Evolutionary conservation across 768 basidiomycete species (phyloP).

Genomic region (Leccinum rimulosum): DNA sequence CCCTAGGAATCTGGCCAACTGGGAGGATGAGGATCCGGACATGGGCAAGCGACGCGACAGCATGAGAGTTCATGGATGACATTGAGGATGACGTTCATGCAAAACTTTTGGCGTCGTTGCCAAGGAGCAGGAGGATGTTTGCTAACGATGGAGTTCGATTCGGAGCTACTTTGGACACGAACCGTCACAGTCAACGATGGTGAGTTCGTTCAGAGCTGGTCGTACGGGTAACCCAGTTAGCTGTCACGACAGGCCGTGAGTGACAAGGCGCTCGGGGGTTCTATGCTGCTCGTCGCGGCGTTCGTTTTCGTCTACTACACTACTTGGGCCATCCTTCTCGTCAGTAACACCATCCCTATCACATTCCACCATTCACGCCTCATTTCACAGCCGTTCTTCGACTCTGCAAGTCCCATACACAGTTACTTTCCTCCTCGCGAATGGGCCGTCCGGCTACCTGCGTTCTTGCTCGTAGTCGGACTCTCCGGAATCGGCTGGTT

Average conservation of each 20-base stretch:
- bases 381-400: slow-evolving; percentile 73
- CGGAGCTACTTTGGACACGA: slow-evolving; percentile 18
- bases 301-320: slow-evolving; percentile 89
- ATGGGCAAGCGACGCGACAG: slow-evolving; percentile 83
- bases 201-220: slow-evolving; percentile 12
- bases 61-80: slow-evolving; percentile 58
- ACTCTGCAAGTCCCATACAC: slow-evolving; percentile 69
- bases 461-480: slow-evolving; percentile 77
- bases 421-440: slow-evolving; percentile 81
- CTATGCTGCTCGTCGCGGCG: slow-evolving; percentile 76
- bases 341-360: slow-evolving; percentile 35
- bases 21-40: slow-evolving; percentile 84
- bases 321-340: slow-evolving; percentile 85
- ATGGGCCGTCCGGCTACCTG: slow-evolving; percentile 89
- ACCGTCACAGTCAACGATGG: slow-evolving; percentile 22
- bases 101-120: not conserved
- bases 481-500: slow-evolving; percentile 78
- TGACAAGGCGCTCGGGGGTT: slow-evolving; percentile 77
- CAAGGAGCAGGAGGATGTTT: not conserved
- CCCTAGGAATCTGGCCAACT: slow-evolving; percentile 67
- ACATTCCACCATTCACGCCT: slow-evolving; percentile 4
- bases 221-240: not conserved
- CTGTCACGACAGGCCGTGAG: slow-evolving; percentile 55
- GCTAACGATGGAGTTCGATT: not conserved
- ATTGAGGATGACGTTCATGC: slow-evolving; percentile 1